Conservation (phyloP, 257 asterid species). For the Capsicum baccatum region DNA sequence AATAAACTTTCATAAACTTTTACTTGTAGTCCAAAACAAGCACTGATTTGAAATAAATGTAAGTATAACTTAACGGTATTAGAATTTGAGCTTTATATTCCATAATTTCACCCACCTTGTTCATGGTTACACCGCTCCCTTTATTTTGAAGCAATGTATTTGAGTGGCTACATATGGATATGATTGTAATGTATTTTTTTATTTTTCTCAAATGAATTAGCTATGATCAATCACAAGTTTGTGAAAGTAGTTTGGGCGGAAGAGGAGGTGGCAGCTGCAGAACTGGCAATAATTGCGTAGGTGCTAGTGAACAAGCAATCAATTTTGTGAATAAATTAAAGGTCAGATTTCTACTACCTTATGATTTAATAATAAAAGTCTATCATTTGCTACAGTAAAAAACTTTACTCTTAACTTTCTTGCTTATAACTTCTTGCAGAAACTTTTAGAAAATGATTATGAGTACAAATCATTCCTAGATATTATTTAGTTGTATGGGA, state of each 20-base stretch:
- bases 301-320: slow-evolving; percentile 66
- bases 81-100: no score
- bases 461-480: slow-evolving; percentile 92
- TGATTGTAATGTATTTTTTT: background rate
- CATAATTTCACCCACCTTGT: no score
- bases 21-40: no score
- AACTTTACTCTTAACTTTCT: background rate
- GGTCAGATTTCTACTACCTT: slow-evolving; percentile 48
- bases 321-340: slow-evolving; percentile 87
- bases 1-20: no score
- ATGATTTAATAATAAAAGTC: background rate
- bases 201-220: background rate
- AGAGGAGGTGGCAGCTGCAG: no score
- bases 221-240: background rate
- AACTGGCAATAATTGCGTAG: no score
- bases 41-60: no score
- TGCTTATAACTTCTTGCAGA: slow-evolving; percentile 54
- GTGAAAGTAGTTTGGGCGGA: slow-evolving; percentile 34
- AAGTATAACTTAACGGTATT: no score
- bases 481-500: slow-evolving; percentile 85
- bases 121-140: no score
- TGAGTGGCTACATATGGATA: no score
- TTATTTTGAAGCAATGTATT: background rate
- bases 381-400: background rate
- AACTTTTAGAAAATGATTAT: slow-evolving; percentile 76